Evolutionary conservation across 768 basidiomycete genomes (phyloP).

Genomic region (Mrakia hoshinonis): DNA sequence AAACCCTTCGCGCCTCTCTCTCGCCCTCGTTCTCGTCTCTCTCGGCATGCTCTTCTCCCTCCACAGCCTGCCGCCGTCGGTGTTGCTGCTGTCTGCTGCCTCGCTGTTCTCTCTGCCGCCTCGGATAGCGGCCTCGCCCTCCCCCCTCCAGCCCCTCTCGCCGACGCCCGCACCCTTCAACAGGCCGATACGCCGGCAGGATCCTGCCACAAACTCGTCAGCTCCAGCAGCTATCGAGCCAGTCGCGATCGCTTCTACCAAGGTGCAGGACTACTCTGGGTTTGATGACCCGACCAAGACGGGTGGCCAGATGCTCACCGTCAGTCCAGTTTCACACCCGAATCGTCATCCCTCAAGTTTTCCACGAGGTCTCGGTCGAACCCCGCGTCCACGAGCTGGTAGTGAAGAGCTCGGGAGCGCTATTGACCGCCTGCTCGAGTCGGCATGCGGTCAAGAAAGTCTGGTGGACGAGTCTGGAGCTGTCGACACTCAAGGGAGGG

Average conservation of each 20-base stretch:
- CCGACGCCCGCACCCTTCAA: neutral
- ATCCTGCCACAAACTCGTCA: neutral
- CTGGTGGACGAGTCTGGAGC: neutral
- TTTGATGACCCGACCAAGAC: neutral
- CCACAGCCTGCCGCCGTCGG: neutral
- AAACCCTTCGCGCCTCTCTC: too few species aligned
- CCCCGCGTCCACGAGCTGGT: too few species aligned
- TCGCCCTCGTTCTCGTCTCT: neutral
- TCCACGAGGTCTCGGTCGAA: too few species aligned
- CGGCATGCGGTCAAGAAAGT: too few species aligned
- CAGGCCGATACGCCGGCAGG: neutral
- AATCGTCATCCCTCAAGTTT: neutral
- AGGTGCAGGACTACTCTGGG: neutral
- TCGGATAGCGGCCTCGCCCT: neutral
- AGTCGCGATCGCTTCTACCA: neutral
- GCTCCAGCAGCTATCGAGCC: neutral
- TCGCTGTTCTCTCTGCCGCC: neutral
- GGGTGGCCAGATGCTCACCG: constrained; percentile 16
- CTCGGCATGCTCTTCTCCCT: neutral
- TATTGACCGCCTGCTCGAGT: too few species aligned
- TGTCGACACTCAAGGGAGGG: neutral
- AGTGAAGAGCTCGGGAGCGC: too few species aligned
- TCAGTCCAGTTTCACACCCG: neutral
- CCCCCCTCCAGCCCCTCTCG: neutral
- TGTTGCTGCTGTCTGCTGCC: neutral